A percentile compares a stretch with the other conserved stretches of the same genome.
Evolutionary conservation across 2,329 filamentous ascomycete genomes (phyloP).

Genomic region (Apiospora pterosperma): DNA sequence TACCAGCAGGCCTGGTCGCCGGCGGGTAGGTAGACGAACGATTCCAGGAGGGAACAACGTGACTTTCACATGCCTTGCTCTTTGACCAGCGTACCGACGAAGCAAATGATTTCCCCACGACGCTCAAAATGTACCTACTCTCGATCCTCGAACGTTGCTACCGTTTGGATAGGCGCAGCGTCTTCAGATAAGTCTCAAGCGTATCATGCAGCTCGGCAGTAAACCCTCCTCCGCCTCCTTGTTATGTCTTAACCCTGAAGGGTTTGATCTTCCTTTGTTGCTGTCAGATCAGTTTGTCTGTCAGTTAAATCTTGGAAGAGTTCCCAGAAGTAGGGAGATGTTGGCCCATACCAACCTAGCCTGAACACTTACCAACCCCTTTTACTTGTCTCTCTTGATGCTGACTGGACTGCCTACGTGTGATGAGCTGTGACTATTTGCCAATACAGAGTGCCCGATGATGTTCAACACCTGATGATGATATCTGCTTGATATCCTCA

Average conservation of each 20-base stretch:
- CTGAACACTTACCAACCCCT: not conserved
- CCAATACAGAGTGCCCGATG: not conserved
- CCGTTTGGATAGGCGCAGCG: not conserved
- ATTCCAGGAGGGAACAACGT: not conserved
- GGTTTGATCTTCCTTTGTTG: not conserved
- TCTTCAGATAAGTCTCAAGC: not conserved
- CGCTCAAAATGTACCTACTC: not conserved
- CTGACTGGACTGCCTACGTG: not conserved
- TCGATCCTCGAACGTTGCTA: not conserved
- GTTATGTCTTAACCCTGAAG: not conserved
- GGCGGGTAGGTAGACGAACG: not conserved
- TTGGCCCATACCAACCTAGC: not conserved
- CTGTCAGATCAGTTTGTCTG: not conserved
- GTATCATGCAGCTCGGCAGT: not conserved
- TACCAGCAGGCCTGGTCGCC: not conserved
- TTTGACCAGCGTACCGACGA: not conserved
- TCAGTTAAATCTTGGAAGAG: not conserved
- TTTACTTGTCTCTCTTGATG: not conserved
- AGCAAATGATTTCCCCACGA: not conserved
- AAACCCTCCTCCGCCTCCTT: not conserved
- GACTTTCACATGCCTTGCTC: not conserved
- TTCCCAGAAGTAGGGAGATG: not conserved
- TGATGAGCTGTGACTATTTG: not conserved
- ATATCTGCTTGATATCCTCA: not conserved
- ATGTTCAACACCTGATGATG: not conserved